Conservation (phyloP, 2,329 filamentous ascomycete species). For the Plenodomus tracheiphilus region DNA sequence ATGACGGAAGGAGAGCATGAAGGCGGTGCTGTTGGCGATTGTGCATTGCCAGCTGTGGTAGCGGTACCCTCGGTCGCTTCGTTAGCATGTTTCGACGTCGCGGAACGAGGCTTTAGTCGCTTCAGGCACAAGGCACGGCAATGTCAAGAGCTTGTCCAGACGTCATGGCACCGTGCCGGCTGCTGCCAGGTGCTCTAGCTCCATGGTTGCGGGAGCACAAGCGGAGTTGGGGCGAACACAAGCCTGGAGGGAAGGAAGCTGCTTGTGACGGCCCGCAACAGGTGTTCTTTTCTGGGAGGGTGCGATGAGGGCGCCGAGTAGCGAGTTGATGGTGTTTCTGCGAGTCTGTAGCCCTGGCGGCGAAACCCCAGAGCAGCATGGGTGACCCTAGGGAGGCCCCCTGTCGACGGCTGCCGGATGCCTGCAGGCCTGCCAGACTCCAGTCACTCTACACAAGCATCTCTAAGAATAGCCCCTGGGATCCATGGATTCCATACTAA, state of each 20-base stretch:
- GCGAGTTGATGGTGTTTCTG: no score
- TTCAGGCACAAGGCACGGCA: not conserved
- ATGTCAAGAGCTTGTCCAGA: not conserved
- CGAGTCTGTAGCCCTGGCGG: no score
- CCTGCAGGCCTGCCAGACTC: slow-evolving; percentile 31
- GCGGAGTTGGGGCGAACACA: not conserved
- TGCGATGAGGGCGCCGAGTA: not conserved
- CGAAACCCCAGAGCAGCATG: not conserved
- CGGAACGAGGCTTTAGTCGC: not conserved
- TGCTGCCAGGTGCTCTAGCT: not conserved
- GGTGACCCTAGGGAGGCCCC: slow-evolving; percentile 1
- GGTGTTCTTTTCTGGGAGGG: not conserved
- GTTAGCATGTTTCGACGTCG: not conserved
- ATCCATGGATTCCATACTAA: slow-evolving; percentile 6
- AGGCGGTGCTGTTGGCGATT: not conserved
- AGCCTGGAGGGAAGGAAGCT: no score
- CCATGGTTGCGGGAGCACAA: not conserved
- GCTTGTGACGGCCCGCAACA: not conserved
- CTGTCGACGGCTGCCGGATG: slow-evolving; percentile 16
- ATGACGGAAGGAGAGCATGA: not conserved
- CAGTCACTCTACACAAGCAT: no score
- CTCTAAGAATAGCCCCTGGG: slow-evolving; percentile 34
- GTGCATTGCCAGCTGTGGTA: not conserved
- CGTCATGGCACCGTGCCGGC: not conserved
- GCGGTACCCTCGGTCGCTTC: not conserved